Conservation (phyloP, 2,329 filamentous ascomycete genomes). For the Golovinomyces cichoracearum region DNA sequence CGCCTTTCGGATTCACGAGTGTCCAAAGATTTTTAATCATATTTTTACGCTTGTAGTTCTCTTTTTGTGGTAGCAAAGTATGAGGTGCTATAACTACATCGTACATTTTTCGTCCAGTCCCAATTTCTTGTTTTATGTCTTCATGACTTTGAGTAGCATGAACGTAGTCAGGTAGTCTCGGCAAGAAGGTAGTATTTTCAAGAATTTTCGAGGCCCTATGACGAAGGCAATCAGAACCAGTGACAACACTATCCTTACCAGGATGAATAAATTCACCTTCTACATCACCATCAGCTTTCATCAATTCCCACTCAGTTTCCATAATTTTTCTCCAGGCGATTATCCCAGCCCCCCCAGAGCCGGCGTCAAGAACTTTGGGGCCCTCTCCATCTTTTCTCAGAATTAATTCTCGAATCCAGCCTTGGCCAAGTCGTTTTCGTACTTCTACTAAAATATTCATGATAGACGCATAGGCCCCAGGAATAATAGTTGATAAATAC, state of each 20-base stretch:
- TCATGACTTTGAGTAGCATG: slow-evolving; percentile 17
- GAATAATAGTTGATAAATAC: slow-evolving; percentile 42
- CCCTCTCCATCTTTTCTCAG: slow-evolving; percentile 26
- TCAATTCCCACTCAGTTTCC: slow-evolving; percentile 53
- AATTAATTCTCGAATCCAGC: slow-evolving; percentile 42
- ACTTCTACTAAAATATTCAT: slow-evolving; percentile 46
- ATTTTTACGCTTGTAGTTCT: slow-evolving; percentile 51
- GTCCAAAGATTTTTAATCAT: slow-evolving; percentile 76
- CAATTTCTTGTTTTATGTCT: slow-evolving; percentile 23
- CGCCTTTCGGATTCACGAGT: slow-evolving; percentile 57
- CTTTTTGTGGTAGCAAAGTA: slow-evolving; percentile 46
- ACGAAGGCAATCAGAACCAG: slow-evolving; percentile 48
- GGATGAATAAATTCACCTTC: slow-evolving; percentile 25
- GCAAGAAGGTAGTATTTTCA: slow-evolving; percentile 74
- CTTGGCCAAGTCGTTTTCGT: slow-evolving; percentile 41
- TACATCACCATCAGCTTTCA: slow-evolving; percentile 26
- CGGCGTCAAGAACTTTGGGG: slow-evolving; percentile 46
- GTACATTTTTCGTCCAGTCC: slow-evolving; percentile 45
- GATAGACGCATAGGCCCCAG: slow-evolving; percentile 42
- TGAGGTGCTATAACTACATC: slow-evolving; percentile 83
- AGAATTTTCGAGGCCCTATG: slow-evolving; percentile 51
- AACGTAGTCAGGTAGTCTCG: slow-evolving; percentile 67
- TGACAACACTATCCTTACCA: slow-evolving; percentile 57
- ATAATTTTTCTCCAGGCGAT: slow-evolving; percentile 56
- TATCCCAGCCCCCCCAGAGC: slow-evolving; percentile 45